Evolutionary conservation across 371 early-diverging fungal species (phyloP).

Genomic region (Phascolomyces articulosus): DNA sequence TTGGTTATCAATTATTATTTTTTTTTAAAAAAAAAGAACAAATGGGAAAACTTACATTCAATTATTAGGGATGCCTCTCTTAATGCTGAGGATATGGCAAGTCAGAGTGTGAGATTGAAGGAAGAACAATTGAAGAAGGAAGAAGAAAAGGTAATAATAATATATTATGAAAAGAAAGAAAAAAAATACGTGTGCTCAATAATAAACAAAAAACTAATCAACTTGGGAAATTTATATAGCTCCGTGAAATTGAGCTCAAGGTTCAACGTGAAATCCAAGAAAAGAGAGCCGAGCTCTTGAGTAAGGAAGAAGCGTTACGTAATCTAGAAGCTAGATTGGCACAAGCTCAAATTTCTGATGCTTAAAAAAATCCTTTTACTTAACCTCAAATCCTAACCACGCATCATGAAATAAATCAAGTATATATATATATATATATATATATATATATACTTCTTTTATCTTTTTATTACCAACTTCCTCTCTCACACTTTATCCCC

Average conservation of each 20-base stretch:
- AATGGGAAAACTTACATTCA: too few species aligned
- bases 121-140: slow-evolving; percentile 68
- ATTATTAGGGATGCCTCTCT: slow-evolving; percentile 37
- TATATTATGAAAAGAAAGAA: not conserved
- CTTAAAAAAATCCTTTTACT: slow-evolving; percentile 12
- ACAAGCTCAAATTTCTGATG: slow-evolving; percentile 46
- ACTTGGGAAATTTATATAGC: slow-evolving; percentile 37
- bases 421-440: too few species aligned
- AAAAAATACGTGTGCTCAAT: not conserved
- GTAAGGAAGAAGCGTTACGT: slow-evolving; percentile 64
- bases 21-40: too few species aligned
- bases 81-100: slow-evolving; percentile 58
- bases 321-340: slow-evolving; percentile 56
- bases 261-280: slow-evolving; percentile 65
- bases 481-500: not conserved
- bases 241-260: slow-evolving; percentile 62
- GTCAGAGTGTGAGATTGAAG: slow-evolving; percentile 54
- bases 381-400: not conserved
- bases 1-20: too few species aligned
- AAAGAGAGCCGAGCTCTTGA: slow-evolving; percentile 60
- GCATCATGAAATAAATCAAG: too few species aligned
- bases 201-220: too few species aligned
- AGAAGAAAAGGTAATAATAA: slow-evolving; percentile 56
- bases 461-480: not conserved
- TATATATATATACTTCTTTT: too few species aligned